phyloP scores from a whole-genome alignment of 495 filamentous ascomycete species.

The Penicillium coprophilum region DNA sequence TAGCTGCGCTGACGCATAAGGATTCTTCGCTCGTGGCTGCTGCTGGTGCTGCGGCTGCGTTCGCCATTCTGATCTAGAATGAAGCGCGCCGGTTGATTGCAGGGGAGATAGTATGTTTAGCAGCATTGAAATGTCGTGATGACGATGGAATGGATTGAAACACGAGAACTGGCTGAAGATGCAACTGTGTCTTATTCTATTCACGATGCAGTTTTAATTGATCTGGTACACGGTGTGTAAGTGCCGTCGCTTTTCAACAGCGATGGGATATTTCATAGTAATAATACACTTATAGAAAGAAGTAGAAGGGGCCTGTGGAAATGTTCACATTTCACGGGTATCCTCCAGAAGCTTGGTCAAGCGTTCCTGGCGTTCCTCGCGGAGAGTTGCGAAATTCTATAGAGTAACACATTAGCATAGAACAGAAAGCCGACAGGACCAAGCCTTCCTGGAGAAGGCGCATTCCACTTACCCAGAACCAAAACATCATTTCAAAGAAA shows the following conservation, averaged over 20 bases:
- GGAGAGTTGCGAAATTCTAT: conserved; percentile 44
- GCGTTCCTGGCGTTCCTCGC: conserved; percentile 46
- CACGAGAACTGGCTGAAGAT: not conserved
- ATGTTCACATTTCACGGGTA: conserved; percentile 24
- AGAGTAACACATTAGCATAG: conserved; percentile 56
- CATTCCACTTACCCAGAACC: conserved; percentile 73
- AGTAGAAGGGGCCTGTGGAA: not conserved
- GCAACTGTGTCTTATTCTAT: conserved; percentile 3
- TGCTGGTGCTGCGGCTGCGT: conserved; percentile 34
- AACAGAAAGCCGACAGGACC: conserved; percentile 2
- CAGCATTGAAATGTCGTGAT: not conserved
- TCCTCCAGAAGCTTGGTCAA: conserved; percentile 38
- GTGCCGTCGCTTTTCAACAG: not conserved
- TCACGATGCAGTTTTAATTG: not conserved
- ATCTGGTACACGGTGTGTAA: not conserved
- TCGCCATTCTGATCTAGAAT: conserved; percentile 35
- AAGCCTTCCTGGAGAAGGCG: not conserved
- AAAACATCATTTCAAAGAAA: conserved; percentile 79
- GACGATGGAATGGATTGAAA: not conserved
- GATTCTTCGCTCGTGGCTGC: conserved; percentile 36
- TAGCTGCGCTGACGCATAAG: conserved; percentile 48
- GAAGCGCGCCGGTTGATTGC: not conserved
- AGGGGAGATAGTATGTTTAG: not conserved
- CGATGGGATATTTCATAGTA: conserved; percentile 2
- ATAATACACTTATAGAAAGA: conserved; percentile 16